Evolutionary conservation across 306 rosid species (phyloP).

Genomic region (Trifolium dubium): DNA sequence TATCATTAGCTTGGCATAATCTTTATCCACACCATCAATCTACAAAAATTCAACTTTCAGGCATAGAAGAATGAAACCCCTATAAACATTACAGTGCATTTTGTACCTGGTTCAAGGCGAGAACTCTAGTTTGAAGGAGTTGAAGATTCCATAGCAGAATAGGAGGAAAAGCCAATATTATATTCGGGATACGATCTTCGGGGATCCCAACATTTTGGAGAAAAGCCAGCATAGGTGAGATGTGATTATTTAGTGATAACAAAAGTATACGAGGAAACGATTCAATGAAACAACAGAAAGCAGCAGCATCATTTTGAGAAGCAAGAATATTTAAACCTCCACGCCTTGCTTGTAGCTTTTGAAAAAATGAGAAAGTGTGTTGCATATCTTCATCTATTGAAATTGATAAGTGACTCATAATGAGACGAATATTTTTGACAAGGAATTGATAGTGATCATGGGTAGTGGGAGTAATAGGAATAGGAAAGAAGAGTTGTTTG

Average conservation of each 20-base stretch:
- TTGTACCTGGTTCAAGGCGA: constrained; percentile 70
- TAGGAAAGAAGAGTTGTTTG: constrained; percentile 74
- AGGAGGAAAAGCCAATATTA: constrained; percentile 74
- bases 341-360: constrained; percentile 85
- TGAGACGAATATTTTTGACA: constrained; percentile 63
- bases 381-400: constrained; percentile 82
- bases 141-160: constrained; percentile 56
- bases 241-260: constrained; percentile 59
- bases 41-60: constrained; percentile 25
- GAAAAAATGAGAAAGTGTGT: constrained; percentile 77
- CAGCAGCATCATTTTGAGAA: constrained; percentile 42
- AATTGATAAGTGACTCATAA: constrained; percentile 75
- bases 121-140: constrained; percentile 59
- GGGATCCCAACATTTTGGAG: constrained; percentile 66
- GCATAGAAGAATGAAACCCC: background rate
- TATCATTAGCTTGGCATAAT: constrained; percentile 57
- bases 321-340: constrained; percentile 74
- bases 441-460: constrained; percentile 30
- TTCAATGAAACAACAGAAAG: constrained; percentile 65
- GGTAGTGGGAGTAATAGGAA: constrained; percentile 46
- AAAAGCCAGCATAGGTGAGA: constrained; percentile 56
- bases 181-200: constrained; percentile 43
- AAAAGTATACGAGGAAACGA: constrained; percentile 77
- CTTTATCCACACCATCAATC: constrained; percentile 59
- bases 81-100: background rate